Base-by-base conservation (phyloP, 1,284 basidiomycete genomes). In the Mycena citricolor region DNA sequence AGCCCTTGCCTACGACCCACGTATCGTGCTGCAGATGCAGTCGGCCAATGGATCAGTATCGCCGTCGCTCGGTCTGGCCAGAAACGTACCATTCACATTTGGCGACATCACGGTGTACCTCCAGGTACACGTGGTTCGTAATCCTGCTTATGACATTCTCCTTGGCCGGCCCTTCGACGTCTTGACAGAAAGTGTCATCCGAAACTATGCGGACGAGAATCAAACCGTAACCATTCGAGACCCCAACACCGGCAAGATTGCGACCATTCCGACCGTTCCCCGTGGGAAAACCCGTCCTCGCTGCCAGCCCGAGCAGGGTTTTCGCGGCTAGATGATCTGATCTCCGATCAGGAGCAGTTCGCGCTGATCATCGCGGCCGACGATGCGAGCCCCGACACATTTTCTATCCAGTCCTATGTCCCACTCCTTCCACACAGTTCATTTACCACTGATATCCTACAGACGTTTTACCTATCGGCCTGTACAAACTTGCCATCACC, bases 231-330 rank as follows among this genome's bases (percentile, higher is more conserved):
- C 43, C 0, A 16, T 53, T n/a, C 49, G 35, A 2, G 42, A 46
- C 16, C 47, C 47, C 5, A 53, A 53, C 20, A 39, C 39, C 0
- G 47, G 37, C 3, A 37, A 13, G 12, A 8, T 21, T 8, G 39
- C 26, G 23, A 49, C 42, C 0, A 39, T 47, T 22, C 40, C 40
- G 5, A 67, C 62, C 1, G 49, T 56, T 32, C 37, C 39, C 6
- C 44, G 54, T 16, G 47, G 47, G 11, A 10, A n/a, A n/a, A n/a
- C 33, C 12, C 42, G 32, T 26, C 5, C 42, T 29, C 23, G 25
- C 33, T 5, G 25, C 12, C 42, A n/a, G n/a, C n/a, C n/a, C n/a
- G n/a, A n/a, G n/a, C n/a, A 43, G 36, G 17, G 14, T 44, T 39
- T 44, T 44, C 36, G 19, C 10, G 22, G 5, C 29, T 44, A 35